phyloP scores from a whole-genome alignment of 2,329 filamentous ascomycete genomes.

The Alternaria rosae region DNA sequence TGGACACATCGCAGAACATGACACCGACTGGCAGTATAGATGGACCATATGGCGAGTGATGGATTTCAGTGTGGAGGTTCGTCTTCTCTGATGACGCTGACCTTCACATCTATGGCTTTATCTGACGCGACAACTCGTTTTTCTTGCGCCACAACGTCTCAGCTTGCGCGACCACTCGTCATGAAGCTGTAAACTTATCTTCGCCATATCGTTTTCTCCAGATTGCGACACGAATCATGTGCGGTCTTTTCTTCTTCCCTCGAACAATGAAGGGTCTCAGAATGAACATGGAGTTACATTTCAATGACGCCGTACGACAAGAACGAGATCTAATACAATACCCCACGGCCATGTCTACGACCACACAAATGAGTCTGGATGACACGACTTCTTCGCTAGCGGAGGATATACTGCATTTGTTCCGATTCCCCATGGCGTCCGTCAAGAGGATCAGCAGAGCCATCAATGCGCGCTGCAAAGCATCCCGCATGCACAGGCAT shows the following conservation, averaged over 20 bases:
- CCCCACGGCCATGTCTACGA: slow-evolving; percentile 23
- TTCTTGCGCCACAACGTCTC: slow-evolving; percentile 9
- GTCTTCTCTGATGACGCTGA: neutral
- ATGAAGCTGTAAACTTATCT: slow-evolving; percentile 4
- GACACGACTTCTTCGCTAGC: slow-evolving; percentile 40
- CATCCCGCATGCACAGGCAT: slow-evolving; percentile 37
- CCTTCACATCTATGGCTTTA: neutral
- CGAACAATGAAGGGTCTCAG: slow-evolving; percentile 19
- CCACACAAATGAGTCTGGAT: slow-evolving; percentile 39
- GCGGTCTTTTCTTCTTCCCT: slow-evolving; percentile 25
- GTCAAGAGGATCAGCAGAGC: slow-evolving; percentile 22
- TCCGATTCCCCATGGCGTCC: slow-evolving; percentile 34
- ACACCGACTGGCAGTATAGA: slow-evolving; percentile 9
- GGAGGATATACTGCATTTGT: slow-evolving; percentile 38
- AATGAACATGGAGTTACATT: slow-evolving; percentile 41
- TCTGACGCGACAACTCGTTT: slow-evolving; percentile 17
- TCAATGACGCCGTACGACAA: slow-evolving; percentile 39
- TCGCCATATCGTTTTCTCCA: slow-evolving; percentile 5
- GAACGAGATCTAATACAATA: slow-evolving; percentile 29
- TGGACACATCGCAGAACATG: slow-evolving; percentile 17
- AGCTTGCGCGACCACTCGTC: slow-evolving; percentile 6
- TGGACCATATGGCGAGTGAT: slow-evolving; percentile 9
- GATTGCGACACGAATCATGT: slow-evolving; percentile 19
- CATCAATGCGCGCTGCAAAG: slow-evolving; percentile 28
- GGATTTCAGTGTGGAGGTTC: neutral